Conservation (phyloP, 192 early-diverging fungal species). For the Pecoramyces ruminantium region DNA sequence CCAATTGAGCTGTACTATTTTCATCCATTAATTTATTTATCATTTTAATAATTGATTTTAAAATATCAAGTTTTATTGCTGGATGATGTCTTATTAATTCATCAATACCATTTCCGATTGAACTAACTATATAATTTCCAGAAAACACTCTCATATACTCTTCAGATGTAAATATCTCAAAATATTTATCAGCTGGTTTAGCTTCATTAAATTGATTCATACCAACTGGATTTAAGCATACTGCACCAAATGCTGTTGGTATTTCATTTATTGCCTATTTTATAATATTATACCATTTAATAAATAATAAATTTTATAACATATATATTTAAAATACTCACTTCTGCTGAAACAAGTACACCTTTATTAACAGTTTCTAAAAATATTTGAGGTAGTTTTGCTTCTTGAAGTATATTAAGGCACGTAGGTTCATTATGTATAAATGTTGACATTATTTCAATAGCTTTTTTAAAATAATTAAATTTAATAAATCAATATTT, state of each 20-base stretch:
- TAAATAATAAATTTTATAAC: neutral
- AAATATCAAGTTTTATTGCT: conserved; percentile 49
- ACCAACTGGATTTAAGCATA: conserved; percentile 78
- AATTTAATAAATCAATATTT: no score
- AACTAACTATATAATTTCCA: conserved; percentile 69
- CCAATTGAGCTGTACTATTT: conserved; percentile 8
- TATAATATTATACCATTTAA: no score
- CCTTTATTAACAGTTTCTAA: conserved; percentile 46
- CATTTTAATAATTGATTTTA: conserved; percentile 49
- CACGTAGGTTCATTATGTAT: conserved; percentile 98
- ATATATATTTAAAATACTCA: conserved; percentile 10
- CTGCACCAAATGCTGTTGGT: conserved; percentile 86
- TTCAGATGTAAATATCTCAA: conserved; percentile 55
- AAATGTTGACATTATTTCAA: conserved; percentile 85
- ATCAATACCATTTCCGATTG: conserved; percentile 72
- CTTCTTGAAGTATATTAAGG: conserved; percentile 84
- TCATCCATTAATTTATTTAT: conserved; percentile 40
- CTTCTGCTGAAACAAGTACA: conserved; percentile 67
- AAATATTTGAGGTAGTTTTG: conserved; percentile 67
- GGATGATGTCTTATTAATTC: conserved; percentile 96
- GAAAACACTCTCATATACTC: conserved; percentile 59
- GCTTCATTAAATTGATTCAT: conserved; percentile 63
- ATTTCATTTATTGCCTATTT: conserved; percentile 50
- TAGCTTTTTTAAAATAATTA: conserved; percentile 21
- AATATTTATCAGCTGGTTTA: conserved; percentile 51